phyloP scores from a whole-genome alignment of 176 grass and related monocot genomes.

The Aegilops speltoides region DNA sequence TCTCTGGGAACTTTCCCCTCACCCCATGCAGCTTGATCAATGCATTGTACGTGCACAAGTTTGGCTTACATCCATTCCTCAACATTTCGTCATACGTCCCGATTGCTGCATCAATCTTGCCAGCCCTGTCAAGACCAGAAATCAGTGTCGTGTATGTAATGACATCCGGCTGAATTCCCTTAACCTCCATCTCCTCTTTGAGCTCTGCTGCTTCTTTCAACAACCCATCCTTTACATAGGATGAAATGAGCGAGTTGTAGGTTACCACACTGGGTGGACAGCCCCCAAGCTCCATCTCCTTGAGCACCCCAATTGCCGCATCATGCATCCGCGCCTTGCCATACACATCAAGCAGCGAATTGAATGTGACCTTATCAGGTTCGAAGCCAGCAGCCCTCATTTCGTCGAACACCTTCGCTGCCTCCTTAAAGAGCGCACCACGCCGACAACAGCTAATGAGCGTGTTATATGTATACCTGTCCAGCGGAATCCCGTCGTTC shows the following conservation, averaged over 20 bases:
- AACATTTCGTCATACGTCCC: conserved; percentile 68
- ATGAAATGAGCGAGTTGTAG: conserved; percentile 79
- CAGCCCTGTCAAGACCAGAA: conserved; percentile 72
- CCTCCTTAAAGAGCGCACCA: conserved; percentile 55
- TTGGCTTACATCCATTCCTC: conserved; percentile 60
- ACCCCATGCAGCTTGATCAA: conserved; percentile 87
- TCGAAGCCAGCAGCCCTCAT: conserved; percentile 67
- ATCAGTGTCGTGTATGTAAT: conserved; percentile 92
- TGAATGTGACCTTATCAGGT: conserved; percentile 84
- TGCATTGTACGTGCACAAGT: conserved; percentile 88
- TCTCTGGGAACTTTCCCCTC: conserved; percentile 70
- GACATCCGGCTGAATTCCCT: conserved; percentile 74
- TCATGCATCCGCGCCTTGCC: conserved; percentile 70
- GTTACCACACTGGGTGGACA: conserved; percentile 68
- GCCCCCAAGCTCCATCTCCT: conserved; percentile 66
- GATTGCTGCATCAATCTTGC: conserved; percentile 67
- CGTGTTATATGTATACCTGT: conserved; percentile 89
- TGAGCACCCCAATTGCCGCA: conserved; percentile 54
- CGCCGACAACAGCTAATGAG: conserved; percentile 85
- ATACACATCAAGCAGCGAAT: conserved; percentile 81
- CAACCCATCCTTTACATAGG: conserved; percentile 76
- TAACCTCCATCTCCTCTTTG: conserved; percentile 72
- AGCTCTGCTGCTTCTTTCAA: conserved; percentile 63
- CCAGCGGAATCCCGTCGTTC: conserved; percentile 43
- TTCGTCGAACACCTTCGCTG: conserved; percentile 56